Conservation (phyloP, 495 filamentous ascomycete genomes). For the Rhypophila decipiens region DNA sequence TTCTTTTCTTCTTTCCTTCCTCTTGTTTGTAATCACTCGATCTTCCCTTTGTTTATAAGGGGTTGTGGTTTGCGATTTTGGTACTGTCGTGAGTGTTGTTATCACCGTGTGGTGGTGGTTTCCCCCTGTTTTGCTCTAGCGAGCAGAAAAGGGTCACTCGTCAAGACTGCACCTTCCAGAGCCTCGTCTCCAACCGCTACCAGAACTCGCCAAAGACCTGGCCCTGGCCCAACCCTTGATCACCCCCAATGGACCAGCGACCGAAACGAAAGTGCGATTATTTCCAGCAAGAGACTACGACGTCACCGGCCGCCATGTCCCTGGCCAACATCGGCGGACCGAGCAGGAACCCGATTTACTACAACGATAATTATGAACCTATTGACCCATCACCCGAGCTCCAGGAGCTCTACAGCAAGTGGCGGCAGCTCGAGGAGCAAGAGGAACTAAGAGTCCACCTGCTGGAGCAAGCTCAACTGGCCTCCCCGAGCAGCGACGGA, state of each 20-base stretch:
- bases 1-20: neutral
- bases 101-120: too few relatives aligned
- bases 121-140: too few relatives aligned
- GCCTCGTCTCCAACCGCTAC: too few relatives aligned
- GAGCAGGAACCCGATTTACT: neutral
- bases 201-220: too few relatives aligned
- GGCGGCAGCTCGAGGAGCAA: slow-evolving; percentile 18
- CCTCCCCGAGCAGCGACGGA: neutral
- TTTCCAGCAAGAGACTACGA: neutral
- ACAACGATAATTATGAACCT: neutral
- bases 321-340: neutral
- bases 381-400: slow-evolving; percentile 24
- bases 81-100: neutral
- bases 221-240: too few relatives aligned
- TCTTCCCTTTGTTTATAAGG: neutral
- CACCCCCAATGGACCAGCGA: neutral
- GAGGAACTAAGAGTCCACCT: neutral
- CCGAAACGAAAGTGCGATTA: neutral
- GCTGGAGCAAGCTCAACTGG: neutral
- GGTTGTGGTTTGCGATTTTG: neutral
- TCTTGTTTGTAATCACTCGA: neutral
- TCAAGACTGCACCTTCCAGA: too few relatives aligned
- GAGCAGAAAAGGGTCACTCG: too few relatives aligned
- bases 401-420: slow-evolving; percentile 31
- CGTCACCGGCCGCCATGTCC: neutral